These are phyloP conservation scores for Moringa oleifera DNA, from an alignment of 345 rosid genomes.

Conservation along the genomic window DNA sequence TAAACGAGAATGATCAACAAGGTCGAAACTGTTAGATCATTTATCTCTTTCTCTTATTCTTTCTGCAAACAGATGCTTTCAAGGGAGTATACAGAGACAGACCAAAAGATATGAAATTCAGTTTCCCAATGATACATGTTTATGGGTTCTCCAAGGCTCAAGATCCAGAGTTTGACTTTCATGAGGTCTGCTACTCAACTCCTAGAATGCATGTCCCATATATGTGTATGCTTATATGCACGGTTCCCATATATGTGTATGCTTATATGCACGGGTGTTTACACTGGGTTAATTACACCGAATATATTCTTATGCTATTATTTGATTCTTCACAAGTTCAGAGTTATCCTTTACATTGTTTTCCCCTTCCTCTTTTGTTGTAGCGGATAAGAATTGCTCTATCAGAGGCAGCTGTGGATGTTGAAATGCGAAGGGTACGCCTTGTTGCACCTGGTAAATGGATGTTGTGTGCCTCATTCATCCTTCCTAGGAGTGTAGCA, in stretches of 20 bases:
- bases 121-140: slow-evolving; percentile 69
- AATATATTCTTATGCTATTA: too few species aligned
- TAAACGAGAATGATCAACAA: too few species aligned
- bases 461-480: slow-evolving; percentile 84
- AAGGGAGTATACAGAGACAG: slow-evolving; percentile 54
- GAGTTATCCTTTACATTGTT: not conserved
- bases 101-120: slow-evolving; percentile 30
- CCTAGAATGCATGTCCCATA: not conserved
- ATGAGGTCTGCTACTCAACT: slow-evolving; percentile 47
- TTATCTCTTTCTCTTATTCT: slow-evolving; percentile 1
- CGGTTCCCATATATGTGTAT: not conserved
- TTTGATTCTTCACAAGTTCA: too few species aligned
- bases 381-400: slow-evolving; percentile 77
- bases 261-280: not conserved
- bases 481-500: slow-evolving; percentile 71
- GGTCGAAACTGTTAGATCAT: too few species aligned
- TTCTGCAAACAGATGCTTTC: slow-evolving; percentile 56
- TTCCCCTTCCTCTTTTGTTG: slow-evolving; percentile 9
- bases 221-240: not conserved
- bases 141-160: slow-evolving; percentile 90
- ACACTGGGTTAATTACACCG: too few species aligned
- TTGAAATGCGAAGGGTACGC: slow-evolving; percentile 66
- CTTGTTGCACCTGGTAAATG: slow-evolving; percentile 91
- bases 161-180: slow-evolving; percentile 92
- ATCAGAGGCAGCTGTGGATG: slow-evolving; percentile 67